A percentile compares a stretch with the other conserved stretches of the same genome.
These are phyloP conservation scores for Nannochloropsis gaditana DNA, from an alignment of 108 stramenopile genomes.

Conservation along the genomic window DNA sequence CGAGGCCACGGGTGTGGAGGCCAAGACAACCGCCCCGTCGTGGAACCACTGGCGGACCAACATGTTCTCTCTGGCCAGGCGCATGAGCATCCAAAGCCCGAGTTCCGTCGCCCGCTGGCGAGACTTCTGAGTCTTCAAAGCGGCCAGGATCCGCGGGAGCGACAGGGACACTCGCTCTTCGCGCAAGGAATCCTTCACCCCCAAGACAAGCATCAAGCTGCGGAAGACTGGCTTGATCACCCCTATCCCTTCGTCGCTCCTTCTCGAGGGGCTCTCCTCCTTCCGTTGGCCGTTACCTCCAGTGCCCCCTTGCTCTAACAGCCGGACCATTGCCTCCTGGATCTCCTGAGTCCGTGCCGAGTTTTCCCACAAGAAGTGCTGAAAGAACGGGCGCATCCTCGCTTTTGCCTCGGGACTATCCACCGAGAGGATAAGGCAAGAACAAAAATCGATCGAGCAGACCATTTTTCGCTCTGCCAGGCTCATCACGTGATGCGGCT, in stretches of 20 bases:
- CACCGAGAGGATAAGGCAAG: neutral
- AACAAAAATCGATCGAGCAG: conserved; percentile 6
- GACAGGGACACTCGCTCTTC: neutral
- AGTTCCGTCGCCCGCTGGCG: neutral
- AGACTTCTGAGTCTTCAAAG: neutral
- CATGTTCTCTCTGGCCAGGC: neutral
- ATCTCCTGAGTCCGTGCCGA: neutral
- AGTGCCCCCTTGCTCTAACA: neutral
- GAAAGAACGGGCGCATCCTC: neutral
- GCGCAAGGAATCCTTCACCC: neutral
- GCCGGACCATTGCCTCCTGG: neutral
- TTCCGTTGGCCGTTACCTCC: neutral
- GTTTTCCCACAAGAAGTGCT: neutral
- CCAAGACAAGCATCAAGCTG: neutral
- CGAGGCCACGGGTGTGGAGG: neutral
- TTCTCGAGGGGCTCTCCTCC: neutral
- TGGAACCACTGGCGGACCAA: conserved; percentile 6
- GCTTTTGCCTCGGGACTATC: conserved; percentile 7
- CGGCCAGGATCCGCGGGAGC: neutral
- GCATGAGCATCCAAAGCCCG: neutral
- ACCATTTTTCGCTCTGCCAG: neutral
- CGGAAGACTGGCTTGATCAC: neutral
- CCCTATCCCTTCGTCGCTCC: neutral
- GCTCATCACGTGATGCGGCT: neutral
- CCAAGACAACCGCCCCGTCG: neutral